These are phyloP conservation scores for Lasiosphaeria ovina DNA, from an alignment of 495 filamentous ascomycete species.

Conservation along the genomic window DNA sequence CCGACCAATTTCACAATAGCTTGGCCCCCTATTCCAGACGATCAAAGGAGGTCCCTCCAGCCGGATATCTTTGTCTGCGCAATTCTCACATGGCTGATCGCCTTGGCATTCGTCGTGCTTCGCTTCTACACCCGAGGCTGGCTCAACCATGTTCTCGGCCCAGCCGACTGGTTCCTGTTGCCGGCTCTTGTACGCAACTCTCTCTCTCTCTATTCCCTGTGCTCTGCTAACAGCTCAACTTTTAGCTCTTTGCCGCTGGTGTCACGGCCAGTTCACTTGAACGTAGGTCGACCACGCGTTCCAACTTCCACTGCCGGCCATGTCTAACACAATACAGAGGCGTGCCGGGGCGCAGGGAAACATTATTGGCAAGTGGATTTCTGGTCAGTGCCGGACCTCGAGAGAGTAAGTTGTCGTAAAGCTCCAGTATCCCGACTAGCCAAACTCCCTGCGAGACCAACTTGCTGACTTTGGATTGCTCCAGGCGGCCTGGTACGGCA, in stretches of 20 bases:
- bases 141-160: constrained; percentile 25
- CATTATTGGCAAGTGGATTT: constrained; percentile 26
- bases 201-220: neutral
- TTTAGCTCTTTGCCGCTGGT: constrained; percentile 28
- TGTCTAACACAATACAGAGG: constrained; percentile 7
- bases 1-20: constrained; percentile 12
- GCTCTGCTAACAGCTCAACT: neutral
- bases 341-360: constrained; percentile 23
- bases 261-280: constrained; percentile 28
- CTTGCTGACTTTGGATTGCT: neutral
- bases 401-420: constrained; percentile 16
- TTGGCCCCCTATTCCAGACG: constrained; percentile 17
- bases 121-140: constrained; percentile 33
- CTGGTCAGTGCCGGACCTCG: constrained; percentile 15
- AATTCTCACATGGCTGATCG: constrained; percentile 27
- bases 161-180: constrained; percentile 29
- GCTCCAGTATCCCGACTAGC: neutral
- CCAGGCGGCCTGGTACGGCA: constrained; percentile 29
- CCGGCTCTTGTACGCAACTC: constrained; percentile 23
- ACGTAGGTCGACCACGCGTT: neutral
- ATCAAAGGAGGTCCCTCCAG: constrained; percentile 24
- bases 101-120: constrained; percentile 23
- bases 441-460: neutral
- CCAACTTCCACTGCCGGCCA: neutral
- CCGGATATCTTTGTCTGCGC: constrained; percentile 29